A percentile compares a stretch with the other conserved stretches of the same genome.
These are phyloP conservation scores for Tylopilus vinaceipallidus DNA, from an alignment of 768 basidiomycete genomes.

Conservation along the genomic window DNA sequence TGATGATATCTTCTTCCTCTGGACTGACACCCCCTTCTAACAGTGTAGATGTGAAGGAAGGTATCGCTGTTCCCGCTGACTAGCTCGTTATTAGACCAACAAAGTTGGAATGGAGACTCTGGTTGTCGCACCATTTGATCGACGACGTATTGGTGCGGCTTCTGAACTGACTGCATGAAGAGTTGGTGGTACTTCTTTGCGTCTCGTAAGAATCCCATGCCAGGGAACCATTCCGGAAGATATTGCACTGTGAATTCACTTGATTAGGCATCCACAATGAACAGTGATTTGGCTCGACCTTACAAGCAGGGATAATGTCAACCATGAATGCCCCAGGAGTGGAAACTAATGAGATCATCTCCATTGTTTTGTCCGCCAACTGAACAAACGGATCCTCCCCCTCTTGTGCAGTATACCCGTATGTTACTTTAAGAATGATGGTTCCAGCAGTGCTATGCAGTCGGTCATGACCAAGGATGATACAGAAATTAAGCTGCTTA, in stretches of 20 bases:
- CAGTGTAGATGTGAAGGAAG: constrained; percentile 18
- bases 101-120: neutral
- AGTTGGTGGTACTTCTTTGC: constrained; percentile 25
- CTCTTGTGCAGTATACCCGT: constrained; percentile 39
- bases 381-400: constrained; percentile 37
- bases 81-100: constrained; percentile 6
- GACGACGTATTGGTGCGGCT: constrained; percentile 44
- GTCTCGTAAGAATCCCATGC: constrained; percentile 32
- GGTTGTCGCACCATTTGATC: constrained; percentile 43
- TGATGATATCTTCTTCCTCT: constrained; percentile 21
- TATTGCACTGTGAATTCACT: constrained; percentile 20
- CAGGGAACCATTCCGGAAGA: constrained; percentile 36
- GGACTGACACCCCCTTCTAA: constrained; percentile 10
- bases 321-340: constrained; percentile 19
- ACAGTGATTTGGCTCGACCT: neutral
- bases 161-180: constrained; percentile 39
- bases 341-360: constrained; percentile 7
- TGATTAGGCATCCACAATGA: neutral
- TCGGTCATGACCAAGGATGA: neutral
- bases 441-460: constrained; percentile 13
- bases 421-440: constrained; percentile 37
- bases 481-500: neutral
- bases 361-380: constrained; percentile 24
- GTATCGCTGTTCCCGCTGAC: constrained; percentile 14
- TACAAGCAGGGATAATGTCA: constrained; percentile 21